These are phyloP conservation scores for Trichoderma semiorbis DNA, from an alignment of 2,329 filamentous ascomycete species.

Conservation along the genomic window DNA sequence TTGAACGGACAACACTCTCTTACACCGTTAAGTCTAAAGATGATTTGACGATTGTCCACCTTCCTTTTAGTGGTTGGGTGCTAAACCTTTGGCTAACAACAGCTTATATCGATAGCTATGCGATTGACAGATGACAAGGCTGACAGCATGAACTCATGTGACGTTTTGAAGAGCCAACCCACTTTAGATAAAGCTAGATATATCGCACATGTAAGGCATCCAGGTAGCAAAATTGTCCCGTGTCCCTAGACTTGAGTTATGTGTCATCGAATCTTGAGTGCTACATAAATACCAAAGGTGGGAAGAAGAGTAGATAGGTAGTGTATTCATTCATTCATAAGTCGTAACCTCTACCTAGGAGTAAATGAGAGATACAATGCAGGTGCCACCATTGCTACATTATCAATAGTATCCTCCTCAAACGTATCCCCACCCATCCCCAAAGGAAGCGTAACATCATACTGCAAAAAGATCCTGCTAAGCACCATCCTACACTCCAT, in stretches of 20 bases:
- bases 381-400: not conserved
- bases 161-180: too few relatives aligned
- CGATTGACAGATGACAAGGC: too few relatives aligned
- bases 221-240: too few relatives aligned
- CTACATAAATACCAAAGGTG: not conserved
- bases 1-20: not conserved
- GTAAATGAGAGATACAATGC: constrained; percentile 29
- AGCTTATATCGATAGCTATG: too few relatives aligned
- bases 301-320: not conserved
- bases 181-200: too few relatives aligned
- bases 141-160: too few relatives aligned
- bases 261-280: not conserved
- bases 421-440: not conserved
- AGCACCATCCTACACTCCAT: constrained; percentile 28
- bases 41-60: not conserved
- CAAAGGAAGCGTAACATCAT: constrained; percentile 26
- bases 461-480: not conserved
- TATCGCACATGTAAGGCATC: too few relatives aligned
- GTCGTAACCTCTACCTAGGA: not conserved
- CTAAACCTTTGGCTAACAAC: not conserved
- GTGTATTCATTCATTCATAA: not conserved
- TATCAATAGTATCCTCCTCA: not conserved
- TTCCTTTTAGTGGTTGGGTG: not conserved
- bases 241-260: too few relatives aligned
- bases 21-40: not conserved